phyloP scores from a whole-genome alignment of 208 protist species.

The Trypanosoma mega region DNA sequence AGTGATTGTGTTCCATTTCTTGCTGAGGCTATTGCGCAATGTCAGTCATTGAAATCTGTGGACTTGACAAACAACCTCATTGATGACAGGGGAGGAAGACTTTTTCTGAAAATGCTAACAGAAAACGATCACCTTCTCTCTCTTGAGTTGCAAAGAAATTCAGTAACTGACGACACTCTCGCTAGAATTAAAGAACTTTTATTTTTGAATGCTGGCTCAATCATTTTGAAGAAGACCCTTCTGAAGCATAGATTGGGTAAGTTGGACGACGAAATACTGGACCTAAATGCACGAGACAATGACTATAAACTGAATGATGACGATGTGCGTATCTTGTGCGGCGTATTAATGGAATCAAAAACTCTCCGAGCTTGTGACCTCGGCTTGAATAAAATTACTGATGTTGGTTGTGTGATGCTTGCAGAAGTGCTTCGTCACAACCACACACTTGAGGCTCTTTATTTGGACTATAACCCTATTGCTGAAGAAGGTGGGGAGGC shows the following conservation, averaged over 20 bases:
- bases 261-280: constrained; percentile 38
- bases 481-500: constrained; percentile 63
- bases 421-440: constrained; percentile 80
- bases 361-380: constrained; percentile 65
- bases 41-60: constrained; percentile 40
- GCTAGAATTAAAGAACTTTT: constrained; percentile 61
- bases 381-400: constrained; percentile 70
- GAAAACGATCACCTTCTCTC: constrained; percentile 40
- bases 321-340: constrained; percentile 60
- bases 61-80: constrained; percentile 78
- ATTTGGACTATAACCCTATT: constrained; percentile 77
- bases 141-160: constrained; percentile 55
- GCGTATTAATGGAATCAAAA: constrained; percentile 39
- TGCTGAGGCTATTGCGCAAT: constrained; percentile 54
- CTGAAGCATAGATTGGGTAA: constrained; percentile 43
- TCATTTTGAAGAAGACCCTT: constrained; percentile 63
- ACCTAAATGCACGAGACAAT: constrained; percentile 57
- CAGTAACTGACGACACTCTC: constrained; percentile 35
- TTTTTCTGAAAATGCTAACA: constrained; percentile 43
- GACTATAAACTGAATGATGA: constrained; percentile 61
- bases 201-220: constrained; percentile 66
- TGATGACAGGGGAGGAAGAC: constrained; percentile 51
- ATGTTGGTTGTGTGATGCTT: constrained; percentile 66
- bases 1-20: constrained; percentile 50
- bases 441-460: constrained; percentile 66